Conservation (phyloP, 768 basidiomycete genomes). For the Pisolithus albus region DNA sequence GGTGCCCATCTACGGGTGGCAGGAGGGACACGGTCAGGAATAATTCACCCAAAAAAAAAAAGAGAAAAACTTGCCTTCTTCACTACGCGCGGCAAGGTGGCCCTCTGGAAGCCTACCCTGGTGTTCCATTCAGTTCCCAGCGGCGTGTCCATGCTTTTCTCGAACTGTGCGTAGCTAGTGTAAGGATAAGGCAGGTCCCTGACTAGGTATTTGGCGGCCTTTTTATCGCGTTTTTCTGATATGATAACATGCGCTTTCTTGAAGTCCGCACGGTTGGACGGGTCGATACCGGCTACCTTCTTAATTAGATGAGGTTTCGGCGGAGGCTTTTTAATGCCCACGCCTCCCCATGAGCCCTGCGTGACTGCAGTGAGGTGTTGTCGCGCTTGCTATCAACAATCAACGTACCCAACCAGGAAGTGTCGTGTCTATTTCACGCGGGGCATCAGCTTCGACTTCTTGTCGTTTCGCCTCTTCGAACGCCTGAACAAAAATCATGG, state of each 20-base stretch:
- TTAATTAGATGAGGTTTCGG: constrained; percentile 73
- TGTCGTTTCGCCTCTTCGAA: constrained; percentile 79
- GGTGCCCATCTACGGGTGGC: constrained; percentile 48
- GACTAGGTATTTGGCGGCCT: constrained; percentile 81
- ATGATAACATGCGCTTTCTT: constrained; percentile 87
- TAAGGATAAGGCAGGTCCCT: constrained; percentile 94
- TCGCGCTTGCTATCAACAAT: not conserved
- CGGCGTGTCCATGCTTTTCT: constrained; percentile 73
- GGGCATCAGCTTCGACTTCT: constrained; percentile 84
- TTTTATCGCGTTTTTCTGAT: constrained; percentile 92
- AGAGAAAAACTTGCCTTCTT: constrained; percentile 59
- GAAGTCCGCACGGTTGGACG: constrained; percentile 74
- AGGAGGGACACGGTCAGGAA: not conserved
- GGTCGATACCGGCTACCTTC: constrained; percentile 75
- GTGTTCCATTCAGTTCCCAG: constrained; percentile 94
- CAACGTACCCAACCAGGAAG: constrained; percentile 87
- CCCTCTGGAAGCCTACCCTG: constrained; percentile 73
- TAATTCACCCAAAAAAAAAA: constrained; percentile 2
- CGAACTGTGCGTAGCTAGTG: constrained; percentile 89
- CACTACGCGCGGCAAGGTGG: constrained; percentile 76
- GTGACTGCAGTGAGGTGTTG: not conserved
- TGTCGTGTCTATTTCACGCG: constrained; percentile 80
- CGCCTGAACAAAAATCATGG: constrained; percentile 41
- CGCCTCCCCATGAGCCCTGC: constrained; percentile 90
- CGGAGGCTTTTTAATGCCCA: constrained; percentile 52